Percentiles rank a stretch among this genome's conserved stretches.
Evolutionary conservation across 257 asterid species (phyloP).

Genomic region (Lantana camara): DNA sequence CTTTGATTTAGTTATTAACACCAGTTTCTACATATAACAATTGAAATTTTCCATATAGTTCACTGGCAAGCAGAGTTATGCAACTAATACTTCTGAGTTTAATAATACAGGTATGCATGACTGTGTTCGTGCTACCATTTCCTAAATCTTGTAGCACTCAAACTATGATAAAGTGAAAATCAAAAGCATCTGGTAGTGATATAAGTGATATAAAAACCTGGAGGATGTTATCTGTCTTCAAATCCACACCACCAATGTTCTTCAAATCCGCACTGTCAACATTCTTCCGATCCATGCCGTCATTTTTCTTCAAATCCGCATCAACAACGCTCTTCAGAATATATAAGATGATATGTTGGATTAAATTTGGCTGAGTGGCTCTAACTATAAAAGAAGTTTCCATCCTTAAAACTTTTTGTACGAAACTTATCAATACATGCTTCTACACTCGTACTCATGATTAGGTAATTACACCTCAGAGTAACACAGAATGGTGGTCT

Average conservation of each 20-base stretch:
- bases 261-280: too few relatives aligned
- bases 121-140: neutral
- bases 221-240: neutral
- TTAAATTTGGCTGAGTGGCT: too few relatives aligned
- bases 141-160: slow-evolving; percentile 1
- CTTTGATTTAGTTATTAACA: neutral
- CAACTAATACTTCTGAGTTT: neutral
- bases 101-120: neutral
- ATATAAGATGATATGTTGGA: too few relatives aligned
- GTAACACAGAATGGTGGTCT: neutral
- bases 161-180: neutral
- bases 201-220: slow-evolving; percentile 1
- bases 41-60: neutral
- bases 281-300: too few relatives aligned
- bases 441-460: neutral
- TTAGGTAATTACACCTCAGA: neutral
- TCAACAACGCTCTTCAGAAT: too few relatives aligned
- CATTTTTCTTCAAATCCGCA: neutral
- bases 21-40: neutral
- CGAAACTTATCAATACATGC: neutral
- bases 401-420: too few relatives aligned
- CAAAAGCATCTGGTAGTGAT: neutral
- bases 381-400: too few relatives aligned
- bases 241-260: neutral
- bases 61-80: neutral